A percentile compares a stretch with the other conserved stretches of the same genome.
Evolutionary conservation across 768 basidiomycete species (phyloP).

Genomic region (Collybiopsis confluens): DNA sequence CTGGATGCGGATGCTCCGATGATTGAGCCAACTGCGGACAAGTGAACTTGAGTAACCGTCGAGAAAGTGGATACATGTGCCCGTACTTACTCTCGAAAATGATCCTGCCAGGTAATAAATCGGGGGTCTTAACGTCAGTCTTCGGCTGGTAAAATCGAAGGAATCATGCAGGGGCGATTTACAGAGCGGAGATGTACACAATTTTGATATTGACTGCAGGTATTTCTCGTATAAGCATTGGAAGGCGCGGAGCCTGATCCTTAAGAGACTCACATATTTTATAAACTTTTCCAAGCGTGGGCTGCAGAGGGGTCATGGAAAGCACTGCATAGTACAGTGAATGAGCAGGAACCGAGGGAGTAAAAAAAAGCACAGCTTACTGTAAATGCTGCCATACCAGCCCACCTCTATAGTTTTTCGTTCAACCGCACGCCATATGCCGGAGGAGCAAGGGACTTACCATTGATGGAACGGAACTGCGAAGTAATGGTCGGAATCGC

Average conservation of each 20-base stretch:
- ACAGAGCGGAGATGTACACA: background rate
- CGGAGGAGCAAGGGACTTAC: background rate
- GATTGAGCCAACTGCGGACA: constrained; percentile 42
- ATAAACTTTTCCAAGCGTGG: constrained; percentile 20
- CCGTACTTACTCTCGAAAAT: background rate
- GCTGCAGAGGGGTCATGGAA: constrained; percentile 16
- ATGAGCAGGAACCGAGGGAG: background rate
- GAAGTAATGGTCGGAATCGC: constrained; percentile 26
- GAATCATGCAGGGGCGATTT: background rate
- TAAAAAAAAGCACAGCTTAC: background rate
- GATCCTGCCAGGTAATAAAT: too few relatives aligned
- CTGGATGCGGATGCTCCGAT: constrained; percentile 33
- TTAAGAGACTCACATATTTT: constrained; percentile 8
- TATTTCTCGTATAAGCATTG: constrained; percentile 12
- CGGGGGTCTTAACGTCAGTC: too few relatives aligned
- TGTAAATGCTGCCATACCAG: constrained; percentile 17
- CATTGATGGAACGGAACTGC: constrained; percentile 22
- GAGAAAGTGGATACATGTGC: too few relatives aligned
- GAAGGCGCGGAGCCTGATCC: constrained; percentile 15
- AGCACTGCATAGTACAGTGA: constrained; percentile 18
- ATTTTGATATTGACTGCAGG: background rate
- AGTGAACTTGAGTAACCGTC: constrained; percentile 9
- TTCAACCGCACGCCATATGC: too few relatives aligned
- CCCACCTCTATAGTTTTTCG: constrained; percentile 15
- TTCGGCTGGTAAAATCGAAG: too few relatives aligned